These are phyloP conservation scores for Petrea volubilis DNA, from an alignment of 257 asterid genomes.

Conservation along the genomic window DNA sequence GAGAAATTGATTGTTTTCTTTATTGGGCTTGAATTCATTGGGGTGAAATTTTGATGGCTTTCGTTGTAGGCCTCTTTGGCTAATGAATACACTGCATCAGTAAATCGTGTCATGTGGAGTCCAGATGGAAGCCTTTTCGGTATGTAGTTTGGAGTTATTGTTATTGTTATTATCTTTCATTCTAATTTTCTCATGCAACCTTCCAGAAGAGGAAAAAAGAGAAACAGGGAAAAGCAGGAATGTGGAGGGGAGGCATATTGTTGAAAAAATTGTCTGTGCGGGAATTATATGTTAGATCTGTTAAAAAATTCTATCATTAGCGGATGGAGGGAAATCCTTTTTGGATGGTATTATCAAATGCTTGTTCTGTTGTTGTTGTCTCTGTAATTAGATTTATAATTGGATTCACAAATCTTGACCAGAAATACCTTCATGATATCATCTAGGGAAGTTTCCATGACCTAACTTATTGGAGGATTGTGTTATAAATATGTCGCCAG, in stretches of 20 bases:
- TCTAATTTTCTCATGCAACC: not conserved
- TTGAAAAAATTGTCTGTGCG: not conserved
- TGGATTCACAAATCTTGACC: not conserved
- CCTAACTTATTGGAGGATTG: not conserved
- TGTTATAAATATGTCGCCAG: not conserved
- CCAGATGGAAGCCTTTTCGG: constrained; percentile 61
- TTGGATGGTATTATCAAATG: no score
- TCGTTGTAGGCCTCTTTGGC: constrained; percentile 55
- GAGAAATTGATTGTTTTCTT: constrained; percentile 7
- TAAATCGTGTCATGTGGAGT: constrained; percentile 71
- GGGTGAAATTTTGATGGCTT: constrained; percentile 15
- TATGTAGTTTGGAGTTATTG: constrained; percentile 26
- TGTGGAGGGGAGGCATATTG: not conserved
- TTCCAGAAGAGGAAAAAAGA: not conserved
- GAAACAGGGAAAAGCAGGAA: not conserved
- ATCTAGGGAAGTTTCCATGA: not conserved
- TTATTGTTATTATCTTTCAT: not conserved
- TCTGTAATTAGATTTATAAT: not conserved
- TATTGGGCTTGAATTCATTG: constrained; percentile 3
- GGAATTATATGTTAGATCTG: not conserved
- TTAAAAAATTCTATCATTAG: no score
- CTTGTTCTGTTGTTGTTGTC: no score
- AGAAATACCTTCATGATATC: not conserved
- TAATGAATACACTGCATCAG: constrained; percentile 55
- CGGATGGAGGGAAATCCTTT: no score